Conservation (phyloP, 441 rosid genomes). For the Erodium moschatum region DNA sequence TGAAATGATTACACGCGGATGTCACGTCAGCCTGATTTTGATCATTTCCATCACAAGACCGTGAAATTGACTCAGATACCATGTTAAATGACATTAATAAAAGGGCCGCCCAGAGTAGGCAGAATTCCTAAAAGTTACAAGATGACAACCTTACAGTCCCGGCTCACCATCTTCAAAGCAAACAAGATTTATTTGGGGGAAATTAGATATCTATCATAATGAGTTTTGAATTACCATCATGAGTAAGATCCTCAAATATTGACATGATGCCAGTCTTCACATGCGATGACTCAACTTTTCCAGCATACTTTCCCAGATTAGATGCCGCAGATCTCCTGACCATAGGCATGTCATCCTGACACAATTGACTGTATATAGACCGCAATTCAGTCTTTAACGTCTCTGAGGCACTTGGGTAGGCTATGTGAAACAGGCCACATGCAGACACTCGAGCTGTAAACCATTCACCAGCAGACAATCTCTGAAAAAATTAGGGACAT, state of each 20-base stretch:
- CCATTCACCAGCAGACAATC: conserved; percentile 65
- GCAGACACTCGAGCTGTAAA: conserved; percentile 42
- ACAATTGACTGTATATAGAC: conserved; percentile 54
- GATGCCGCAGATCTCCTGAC: conserved; percentile 92
- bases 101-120: too few species aligned
- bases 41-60: too few species aligned
- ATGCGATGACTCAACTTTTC: conserved; percentile 69
- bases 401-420: conserved; percentile 76
- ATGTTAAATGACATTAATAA: too few species aligned
- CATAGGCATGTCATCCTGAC: conserved; percentile 99
- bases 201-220: too few species aligned
- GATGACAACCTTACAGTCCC: too few species aligned
- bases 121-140: too few species aligned
- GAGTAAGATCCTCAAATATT: conserved; percentile 57
- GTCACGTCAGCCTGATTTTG: too few species aligned
- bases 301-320: conserved; percentile 90
- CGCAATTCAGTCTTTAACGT: conserved; percentile 65
- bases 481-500: conserved; percentile 29
- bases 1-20: too few species aligned
- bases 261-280: conserved; percentile 31
- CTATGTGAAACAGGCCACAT: conserved; percentile 81
- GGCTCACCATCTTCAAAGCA: neutral
- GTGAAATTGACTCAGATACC: too few species aligned
- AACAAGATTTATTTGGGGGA: neutral
- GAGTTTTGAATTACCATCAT: conserved; percentile 55